These are phyloP conservation scores for Sphenostylis stenocarpa DNA, from an alignment of 306 rosid species.

Conservation along the genomic window DNA sequence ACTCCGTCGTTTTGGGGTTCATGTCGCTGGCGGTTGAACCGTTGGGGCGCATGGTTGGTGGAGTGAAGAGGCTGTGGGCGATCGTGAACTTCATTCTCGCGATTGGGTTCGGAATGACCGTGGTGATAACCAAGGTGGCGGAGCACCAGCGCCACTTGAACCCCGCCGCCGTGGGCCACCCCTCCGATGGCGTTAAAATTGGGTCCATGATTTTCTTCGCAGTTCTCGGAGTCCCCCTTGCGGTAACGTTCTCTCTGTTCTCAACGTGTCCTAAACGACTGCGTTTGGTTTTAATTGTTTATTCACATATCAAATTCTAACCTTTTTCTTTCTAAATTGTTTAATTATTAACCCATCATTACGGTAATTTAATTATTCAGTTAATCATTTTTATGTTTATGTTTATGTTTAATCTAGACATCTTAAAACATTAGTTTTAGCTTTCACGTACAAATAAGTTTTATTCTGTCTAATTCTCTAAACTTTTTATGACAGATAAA, in stretches of 20 bases:
- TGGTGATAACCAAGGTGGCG: conserved; percentile 8
- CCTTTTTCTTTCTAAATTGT: background rate
- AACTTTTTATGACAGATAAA: no score
- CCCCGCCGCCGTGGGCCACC: conserved; percentile 25
- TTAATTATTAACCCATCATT: background rate
- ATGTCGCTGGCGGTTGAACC: conserved; percentile 33
- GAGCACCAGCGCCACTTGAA: background rate
- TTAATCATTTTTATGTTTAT: no score
- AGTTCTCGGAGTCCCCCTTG: conserved; percentile 60
- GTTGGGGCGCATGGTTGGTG: conserved; percentile 16
- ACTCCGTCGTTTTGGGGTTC: conserved; percentile 23
- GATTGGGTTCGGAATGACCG: conserved; percentile 25
- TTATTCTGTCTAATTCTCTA: no score
- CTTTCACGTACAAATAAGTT: no score
- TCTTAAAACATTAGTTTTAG: background rate
- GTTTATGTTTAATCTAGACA: no score
- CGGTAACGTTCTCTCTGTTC: conserved; percentile 40
- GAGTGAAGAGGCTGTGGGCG: conserved; percentile 27
- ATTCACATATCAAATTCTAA: background rate
- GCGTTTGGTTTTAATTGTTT: background rate
- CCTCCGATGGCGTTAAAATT: conserved; percentile 28
- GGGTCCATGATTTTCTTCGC: conserved; percentile 60
- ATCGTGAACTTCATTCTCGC: conserved; percentile 29
- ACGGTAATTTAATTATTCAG: background rate
- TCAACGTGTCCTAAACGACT: background rate